Evolutionary conservation across 1,284 basidiomycete genomes (phyloP), one percentile per base, ranked within the genome.

Genomic region (Ustilago tritici): DNA sequence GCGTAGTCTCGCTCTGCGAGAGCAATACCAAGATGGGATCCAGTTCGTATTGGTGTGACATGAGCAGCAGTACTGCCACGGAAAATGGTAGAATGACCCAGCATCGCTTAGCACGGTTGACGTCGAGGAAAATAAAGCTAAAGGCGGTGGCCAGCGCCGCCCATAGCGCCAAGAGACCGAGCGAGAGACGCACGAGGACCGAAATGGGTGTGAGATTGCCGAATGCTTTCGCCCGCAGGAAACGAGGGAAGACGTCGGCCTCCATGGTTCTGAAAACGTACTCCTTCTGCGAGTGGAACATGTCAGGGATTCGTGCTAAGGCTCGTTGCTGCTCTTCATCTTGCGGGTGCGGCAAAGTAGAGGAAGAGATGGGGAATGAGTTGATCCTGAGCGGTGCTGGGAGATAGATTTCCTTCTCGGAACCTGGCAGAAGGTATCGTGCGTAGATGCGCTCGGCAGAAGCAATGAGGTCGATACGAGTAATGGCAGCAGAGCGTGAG

Each of bases 21-120:
- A 87, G 78, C 17, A 88, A 67, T 12, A 87, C 88, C 53, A 89
- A 82, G 79, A 98, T 88, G 3, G 96, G 96, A 86, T 98, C 95
- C 63, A 98, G 91, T 86, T 96, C 94, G 88, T 99, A 99, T 87
- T 95, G 93, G 84, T 97, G 94, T 28, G 95, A 93, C 65, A 98
- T 90, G 71, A 99, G 90, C 88, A 93, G 92, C 78, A 96, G 91
- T 81, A 93, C 89, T 58, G 95, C 94, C 79, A 98, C 87, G n/a
- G 92, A 89, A 87, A 97, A 98, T 0, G 96, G 96, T 38, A 99
- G 90, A 88, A 98, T 95, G 79, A 98, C 95, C 91, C 95, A 98
- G 85, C 98, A 92, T 61, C 97, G 90, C 85, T 93, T 93, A 31
- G 92, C 91, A 84, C 94, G 95, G 10, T 94, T 93, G 75, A 93